Evolutionary conservation across 164 flowering plant species (phyloP).

Genomic region (Vitis cinerea): DNA sequence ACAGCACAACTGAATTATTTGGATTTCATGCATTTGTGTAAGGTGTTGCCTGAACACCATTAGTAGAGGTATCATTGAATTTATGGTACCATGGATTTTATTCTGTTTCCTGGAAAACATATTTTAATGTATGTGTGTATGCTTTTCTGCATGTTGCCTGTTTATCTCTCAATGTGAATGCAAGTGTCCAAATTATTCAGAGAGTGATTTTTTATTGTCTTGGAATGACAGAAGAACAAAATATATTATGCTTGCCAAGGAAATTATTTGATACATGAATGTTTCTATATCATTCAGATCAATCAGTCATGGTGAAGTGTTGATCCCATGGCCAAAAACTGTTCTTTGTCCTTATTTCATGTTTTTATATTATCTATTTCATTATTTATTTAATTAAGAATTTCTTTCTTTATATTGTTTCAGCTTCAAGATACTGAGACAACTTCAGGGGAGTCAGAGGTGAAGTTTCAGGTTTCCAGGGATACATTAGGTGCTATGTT

Average conservation of each 20-base stretch:
- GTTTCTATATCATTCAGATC: background rate
- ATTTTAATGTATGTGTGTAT: background rate
- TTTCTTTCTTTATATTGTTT: slow-evolving; percentile 7
- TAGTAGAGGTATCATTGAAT: too few species aligned
- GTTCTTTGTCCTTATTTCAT: background rate
- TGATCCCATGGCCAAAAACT: background rate
- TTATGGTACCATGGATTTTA: too few species aligned
- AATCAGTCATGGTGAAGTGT: background rate
- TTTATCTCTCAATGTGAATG: background rate
- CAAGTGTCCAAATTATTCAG: background rate
- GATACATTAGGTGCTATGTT: slow-evolving; percentile 86
- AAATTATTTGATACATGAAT: background rate
- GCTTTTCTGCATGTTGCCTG: background rate
- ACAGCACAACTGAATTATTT: too few species aligned
- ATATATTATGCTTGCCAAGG: background rate
- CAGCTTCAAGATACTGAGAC: slow-evolving; percentile 86
- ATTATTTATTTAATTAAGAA: background rate
- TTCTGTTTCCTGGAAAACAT: background rate
- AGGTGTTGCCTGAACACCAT: too few species aligned
- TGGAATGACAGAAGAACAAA: background rate
- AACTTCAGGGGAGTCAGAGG: slow-evolving; percentile 76
- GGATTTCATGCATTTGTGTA: background rate
- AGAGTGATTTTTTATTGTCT: background rate
- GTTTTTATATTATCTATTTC: background rate
- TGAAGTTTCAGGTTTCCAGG: slow-evolving; percentile 79